Base-by-base conservation (phyloP, 2,329 filamentous ascomycete genomes). In the Proliferodiscus dingleyae region DNA sequence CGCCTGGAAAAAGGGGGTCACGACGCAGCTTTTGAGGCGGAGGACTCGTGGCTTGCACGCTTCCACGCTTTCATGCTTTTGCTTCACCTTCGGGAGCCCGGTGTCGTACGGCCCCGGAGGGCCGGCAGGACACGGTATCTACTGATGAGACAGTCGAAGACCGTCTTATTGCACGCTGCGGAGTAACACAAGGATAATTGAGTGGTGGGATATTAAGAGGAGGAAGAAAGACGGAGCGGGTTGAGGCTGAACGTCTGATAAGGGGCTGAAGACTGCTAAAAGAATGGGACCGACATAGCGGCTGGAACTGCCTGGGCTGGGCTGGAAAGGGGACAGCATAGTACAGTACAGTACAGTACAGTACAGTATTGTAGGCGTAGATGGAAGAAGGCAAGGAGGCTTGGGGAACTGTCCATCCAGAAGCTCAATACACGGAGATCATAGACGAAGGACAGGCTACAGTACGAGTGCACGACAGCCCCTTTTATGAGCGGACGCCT, bases 31-130 rank as follows among this genome's bases (percentile, higher is more conserved):
- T 37, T 30, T 22, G 36, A 38, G 18, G 26, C 21, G 16, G 19
- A 37, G 47, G 50, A 44, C 37, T 45, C 34, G 46, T 49, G 43
- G 50, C 44, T 26, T 16, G n/a, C 38, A 47, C 41, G 37, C 47
- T 34, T 7, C 5, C 29, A 46, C 18, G 13, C 16, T 19, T 28
- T 18, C 23, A 10, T 11, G 28, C 28, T 42, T 10, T 16, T 33
- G 13, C 22, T 19, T 13, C 19, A 30, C 18, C 6, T 9, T 32
- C 34, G 16, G 45, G 22, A 37, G 39, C 37, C 39, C 13, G 13
- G 22, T n/a, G 34, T 37, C 22, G 38, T 22, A 45, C 29, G 21
- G 24, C 23, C 34, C 41, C 26, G 36, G 10, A 33, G 23, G 11
- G 37, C 23, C 29, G 37, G 11, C n/a, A 9, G 33, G 19, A 36